Base-by-base conservation (phyloP, 306 rosid genomes). In the Prunus campanulata region DNA sequence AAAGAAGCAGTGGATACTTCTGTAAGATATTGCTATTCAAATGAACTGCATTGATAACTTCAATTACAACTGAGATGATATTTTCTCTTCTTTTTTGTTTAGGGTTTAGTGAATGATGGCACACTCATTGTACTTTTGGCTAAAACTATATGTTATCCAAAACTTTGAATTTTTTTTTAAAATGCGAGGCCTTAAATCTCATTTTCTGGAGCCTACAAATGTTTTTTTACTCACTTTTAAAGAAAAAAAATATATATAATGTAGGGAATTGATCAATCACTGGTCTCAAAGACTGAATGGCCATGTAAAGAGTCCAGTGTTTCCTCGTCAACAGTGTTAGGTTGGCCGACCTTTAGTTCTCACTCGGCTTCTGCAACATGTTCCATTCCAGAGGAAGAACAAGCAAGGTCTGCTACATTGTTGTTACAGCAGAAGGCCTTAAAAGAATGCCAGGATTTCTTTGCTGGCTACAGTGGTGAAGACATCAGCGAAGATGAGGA, bases 251-350 rank as follows among this genome's bases (percentile, higher is more conserved):
- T 25, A 11, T 25, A 19, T 12, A 7, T 9, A 20, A 75, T 50
- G 72, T 30, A 65, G 72, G 72, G 22, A 65, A 50, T 29, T 65
- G 68, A 29, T 27, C 51, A 50, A 50, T 20, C 71, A 30, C 52
- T 30, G 64, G 42, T 66, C 18, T 66, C 66, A 44, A 51, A 19
- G 27, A 22, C 47, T 35, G 67, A 76, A 39, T 76, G 74, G 80
- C 74, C 74, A 66, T 35, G 74, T 67, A 52, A 22, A 76, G 32
- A 77, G 68, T 52, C 80, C 42, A 49, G n/a, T 6, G 68, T 42
- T 56, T 22, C 56, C 11, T 22, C 50, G 2, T 68, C 60, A 24
- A 42, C 74, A 25, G 49, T 10, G 39, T 25, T 11, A 7, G 68
- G 51, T 55, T 77, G 80, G 74, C 80, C 18, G 8, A 12, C 68